Evolutionary conservation across 768 basidiomycete genomes (phyloP).

Genomic region (Mrakia hoshinonis): DNA sequence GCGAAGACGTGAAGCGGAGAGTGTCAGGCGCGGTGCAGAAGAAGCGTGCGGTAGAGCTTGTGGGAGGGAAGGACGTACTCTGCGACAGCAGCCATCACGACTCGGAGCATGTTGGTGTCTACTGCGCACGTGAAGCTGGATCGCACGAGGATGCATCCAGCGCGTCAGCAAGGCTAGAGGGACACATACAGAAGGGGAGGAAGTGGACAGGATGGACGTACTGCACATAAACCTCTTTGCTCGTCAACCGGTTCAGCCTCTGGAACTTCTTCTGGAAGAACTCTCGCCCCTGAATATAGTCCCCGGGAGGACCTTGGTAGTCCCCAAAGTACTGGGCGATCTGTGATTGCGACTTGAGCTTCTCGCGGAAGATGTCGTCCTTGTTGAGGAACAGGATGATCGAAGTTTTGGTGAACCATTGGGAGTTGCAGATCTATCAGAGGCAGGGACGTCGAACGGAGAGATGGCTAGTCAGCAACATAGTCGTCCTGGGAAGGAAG

Average conservation of each 20-base stretch:
- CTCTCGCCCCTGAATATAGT: constrained; percentile 66
- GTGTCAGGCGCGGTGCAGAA: not conserved
- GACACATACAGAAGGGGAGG: constrained; percentile 30
- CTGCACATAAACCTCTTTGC: constrained; percentile 91
- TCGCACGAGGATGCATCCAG: not conserved
- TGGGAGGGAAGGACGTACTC: constrained; percentile 29
- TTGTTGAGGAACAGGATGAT: constrained; percentile 94
- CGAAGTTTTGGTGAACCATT: constrained; percentile 21
- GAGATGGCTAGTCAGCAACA: no score
- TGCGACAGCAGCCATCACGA: constrained; percentile 83
- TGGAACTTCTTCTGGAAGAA: constrained; percentile 85
- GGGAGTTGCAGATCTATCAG: constrained; percentile 18
- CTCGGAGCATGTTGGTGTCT: constrained; percentile 74
- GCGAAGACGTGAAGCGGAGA: not conserved
- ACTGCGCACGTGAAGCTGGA: constrained; percentile 73
- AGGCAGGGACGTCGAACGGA: not conserved
- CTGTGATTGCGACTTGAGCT: constrained; percentile 61
- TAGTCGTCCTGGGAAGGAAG: constrained; percentile 7
- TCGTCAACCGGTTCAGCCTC: constrained; percentile 66
- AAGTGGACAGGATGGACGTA: constrained; percentile 45
- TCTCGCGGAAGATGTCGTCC: constrained; percentile 74
- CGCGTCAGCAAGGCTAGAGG: no score
- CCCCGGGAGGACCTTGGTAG: constrained; percentile 67
- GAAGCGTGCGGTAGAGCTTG: not conserved
- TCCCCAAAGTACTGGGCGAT: constrained; percentile 88